Evolutionary conservation across 441 rosid species (phyloP).

Genomic region (Euphorbia celastroides): DNA sequence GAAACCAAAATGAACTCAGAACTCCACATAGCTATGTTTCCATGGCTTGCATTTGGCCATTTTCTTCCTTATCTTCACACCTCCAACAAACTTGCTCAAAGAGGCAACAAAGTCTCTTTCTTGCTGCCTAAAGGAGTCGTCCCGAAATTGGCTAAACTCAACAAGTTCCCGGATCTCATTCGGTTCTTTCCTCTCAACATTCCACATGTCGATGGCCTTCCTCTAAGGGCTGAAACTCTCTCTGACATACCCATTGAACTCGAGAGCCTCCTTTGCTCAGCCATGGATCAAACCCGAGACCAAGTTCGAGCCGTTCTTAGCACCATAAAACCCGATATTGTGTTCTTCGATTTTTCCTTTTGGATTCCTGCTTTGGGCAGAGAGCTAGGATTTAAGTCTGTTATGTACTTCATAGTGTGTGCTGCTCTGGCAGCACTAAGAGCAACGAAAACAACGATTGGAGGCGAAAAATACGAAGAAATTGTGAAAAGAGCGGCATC

Average conservation of each 20-base stretch:
- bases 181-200: slow-evolving; percentile 40
- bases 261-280: neutral
- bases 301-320: slow-evolving; percentile 8
- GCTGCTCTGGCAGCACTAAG: neutral
- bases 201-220: slow-evolving; percentile 60
- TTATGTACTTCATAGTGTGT: neutral
- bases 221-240: slow-evolving; percentile 35
- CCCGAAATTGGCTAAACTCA: neutral
- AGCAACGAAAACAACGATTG: neutral
- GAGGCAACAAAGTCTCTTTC: slow-evolving; percentile 1
- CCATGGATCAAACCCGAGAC: slow-evolving; percentile 9
- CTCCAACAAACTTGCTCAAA: slow-evolving; percentile 2
- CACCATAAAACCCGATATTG: slow-evolving; percentile 18
- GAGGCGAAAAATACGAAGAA: slow-evolving; percentile 1
- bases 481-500: slow-evolving; percentile 1
- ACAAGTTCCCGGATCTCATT: slow-evolving; percentile 31
- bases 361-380: slow-evolving; percentile 17
- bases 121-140: neutral
- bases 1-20: neutral
- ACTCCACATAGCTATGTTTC: neutral
- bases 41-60: slow-evolving; percentile 10
- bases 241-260: slow-evolving; percentile 28
- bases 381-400: slow-evolving; percentile 12
- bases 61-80: slow-evolving; percentile 1
- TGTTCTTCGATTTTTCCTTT: slow-evolving; percentile 16